A percentile compares a stretch with the other conserved stretches of the same genome.
phyloP scores from a whole-genome alignment of 805 yeast species.

The Metschnikowia reukaufii region DNA sequence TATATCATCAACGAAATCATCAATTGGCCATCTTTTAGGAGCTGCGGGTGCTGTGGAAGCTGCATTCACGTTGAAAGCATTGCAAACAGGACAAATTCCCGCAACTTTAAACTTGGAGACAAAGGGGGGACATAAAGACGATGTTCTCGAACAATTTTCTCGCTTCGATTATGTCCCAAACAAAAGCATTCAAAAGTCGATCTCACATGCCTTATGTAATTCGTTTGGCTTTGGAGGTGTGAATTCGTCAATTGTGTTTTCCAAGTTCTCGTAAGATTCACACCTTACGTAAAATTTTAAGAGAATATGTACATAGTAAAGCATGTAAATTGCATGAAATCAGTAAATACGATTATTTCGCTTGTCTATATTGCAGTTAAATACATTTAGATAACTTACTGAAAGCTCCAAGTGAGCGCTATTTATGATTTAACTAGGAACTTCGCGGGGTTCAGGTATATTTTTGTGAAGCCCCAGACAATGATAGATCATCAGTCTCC shows the following conservation, averaged over 20 bases:
- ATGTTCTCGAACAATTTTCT: constrained; percentile 40
- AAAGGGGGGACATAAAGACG: constrained; percentile 51
- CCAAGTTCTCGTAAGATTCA: constrained; percentile 10
- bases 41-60: constrained; percentile 97
- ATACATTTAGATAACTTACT: too few relatives aligned
- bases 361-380: too few relatives aligned
- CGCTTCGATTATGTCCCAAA: constrained; percentile 60
- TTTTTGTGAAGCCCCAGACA: too few relatives aligned
- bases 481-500: too few relatives aligned
- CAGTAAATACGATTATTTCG: too few relatives aligned
- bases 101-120: constrained; percentile 74
- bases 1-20: constrained; percentile 84
- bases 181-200: constrained; percentile 35
- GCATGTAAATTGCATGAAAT: too few relatives aligned
- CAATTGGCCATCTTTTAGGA: constrained; percentile 91
- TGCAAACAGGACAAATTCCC: constrained; percentile 60
- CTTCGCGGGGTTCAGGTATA: too few relatives aligned
- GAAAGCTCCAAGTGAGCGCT: too few relatives aligned
- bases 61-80: constrained; percentile 70
- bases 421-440: too few relatives aligned
- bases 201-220: constrained; percentile 71
- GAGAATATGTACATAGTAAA: background rate
- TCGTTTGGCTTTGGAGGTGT: constrained; percentile 99
- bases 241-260: constrained; percentile 69
- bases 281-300: background rate